Evolutionary conservation across 2,329 filamentous ascomycete genomes (phyloP).

Genomic region (Nothophaeocryptopus gaeumannii): DNA sequence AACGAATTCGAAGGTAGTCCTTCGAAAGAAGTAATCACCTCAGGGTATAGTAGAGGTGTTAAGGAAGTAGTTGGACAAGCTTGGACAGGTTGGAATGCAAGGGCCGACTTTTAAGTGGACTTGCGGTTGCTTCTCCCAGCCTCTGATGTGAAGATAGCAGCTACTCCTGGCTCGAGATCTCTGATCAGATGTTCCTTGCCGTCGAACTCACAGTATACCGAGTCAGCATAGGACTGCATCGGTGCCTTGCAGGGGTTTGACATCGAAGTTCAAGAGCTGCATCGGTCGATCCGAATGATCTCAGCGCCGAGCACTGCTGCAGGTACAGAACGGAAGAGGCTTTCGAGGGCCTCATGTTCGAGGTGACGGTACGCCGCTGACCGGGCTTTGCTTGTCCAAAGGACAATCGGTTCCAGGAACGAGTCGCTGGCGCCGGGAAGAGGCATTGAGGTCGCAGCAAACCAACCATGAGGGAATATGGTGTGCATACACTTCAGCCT

Average conservation of each 20-base stretch:
- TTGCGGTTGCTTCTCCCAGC: constrained; percentile 6
- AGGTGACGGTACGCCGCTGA: constrained; percentile 16
- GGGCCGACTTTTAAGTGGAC: constrained; percentile 11
- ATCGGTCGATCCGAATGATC: constrained; percentile 5
- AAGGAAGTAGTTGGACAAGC: constrained; percentile 1
- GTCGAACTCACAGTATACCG: constrained; percentile 1
- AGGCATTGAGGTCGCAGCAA: constrained; percentile 7
- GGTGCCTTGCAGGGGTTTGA: background rate
- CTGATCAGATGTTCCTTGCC: constrained; percentile 6
- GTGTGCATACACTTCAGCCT: constrained; percentile 6
- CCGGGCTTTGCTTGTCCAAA: constrained; percentile 8
- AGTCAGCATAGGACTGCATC: constrained; percentile 6
- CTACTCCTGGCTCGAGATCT: constrained; percentile 3
- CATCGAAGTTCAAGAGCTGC: constrained; percentile 3
- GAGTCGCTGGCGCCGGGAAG: constrained; percentile 7
- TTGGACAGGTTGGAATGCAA: constrained; percentile 7
- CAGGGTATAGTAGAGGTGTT: background rate
- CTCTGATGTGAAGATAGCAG: constrained; percentile 3
- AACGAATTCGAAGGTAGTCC: background rate
- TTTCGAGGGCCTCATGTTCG: background rate
- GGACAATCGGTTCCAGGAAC: constrained; percentile 21
- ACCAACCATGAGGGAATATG: constrained; percentile 16
- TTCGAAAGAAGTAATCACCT: background rate
- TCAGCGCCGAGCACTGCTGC: background rate
- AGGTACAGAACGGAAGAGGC: constrained; percentile 5